Evolutionary conservation across 2,329 filamentous ascomycete species (phyloP).

Genomic region (Trichothecium roseum): DNA sequence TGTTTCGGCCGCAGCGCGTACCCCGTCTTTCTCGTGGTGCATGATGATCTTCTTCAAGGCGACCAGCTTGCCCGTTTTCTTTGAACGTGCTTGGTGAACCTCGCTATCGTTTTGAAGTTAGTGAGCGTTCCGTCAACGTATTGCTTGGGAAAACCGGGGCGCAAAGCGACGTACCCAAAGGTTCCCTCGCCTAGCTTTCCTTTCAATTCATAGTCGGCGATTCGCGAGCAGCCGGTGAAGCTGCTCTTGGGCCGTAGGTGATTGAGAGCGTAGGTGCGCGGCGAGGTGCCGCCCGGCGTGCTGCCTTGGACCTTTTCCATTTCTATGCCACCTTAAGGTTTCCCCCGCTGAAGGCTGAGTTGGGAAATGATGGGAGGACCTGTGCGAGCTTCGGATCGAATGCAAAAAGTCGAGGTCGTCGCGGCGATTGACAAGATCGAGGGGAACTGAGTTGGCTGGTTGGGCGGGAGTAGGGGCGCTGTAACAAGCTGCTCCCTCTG

Average conservation of each 20-base stretch:
- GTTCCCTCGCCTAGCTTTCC: slow-evolving; percentile 89
- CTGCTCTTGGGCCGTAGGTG: slow-evolving; percentile 45
- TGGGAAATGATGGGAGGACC: neutral
- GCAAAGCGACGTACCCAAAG: slow-evolving; percentile 62
- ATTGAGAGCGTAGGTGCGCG: slow-evolving; percentile 44
- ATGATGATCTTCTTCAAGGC: slow-evolving; percentile 98
- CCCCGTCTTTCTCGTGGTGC: slow-evolving; percentile 97
- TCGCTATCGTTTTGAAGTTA: slow-evolving; percentile 41
- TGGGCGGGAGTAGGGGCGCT: too few relatives aligned
- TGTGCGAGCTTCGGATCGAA: too few relatives aligned
- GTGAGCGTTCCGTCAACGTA: neutral
- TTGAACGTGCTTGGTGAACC: slow-evolving; percentile 80
- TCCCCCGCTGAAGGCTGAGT: neutral
- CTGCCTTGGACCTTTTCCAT: slow-evolving; percentile 21
- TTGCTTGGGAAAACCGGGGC: slow-evolving; percentile 3
- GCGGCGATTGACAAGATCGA: too few relatives aligned
- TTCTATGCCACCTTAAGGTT: slow-evolving; percentile 3
- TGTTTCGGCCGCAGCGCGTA: slow-evolving; percentile 26
- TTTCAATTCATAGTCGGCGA: slow-evolving; percentile 68
- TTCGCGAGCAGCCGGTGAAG: slow-evolving; percentile 78
- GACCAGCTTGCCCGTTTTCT: slow-evolving; percentile 62
- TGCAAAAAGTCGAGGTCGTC: too few relatives aligned
- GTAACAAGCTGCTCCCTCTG: too few relatives aligned
- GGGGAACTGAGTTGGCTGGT: too few relatives aligned
- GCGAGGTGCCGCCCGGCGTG: slow-evolving; percentile 33